Percentiles rank a stretch among this genome's conserved stretches.
phyloP scores from a whole-genome alignment of 2,329 filamentous ascomycete species.

The Podosphaera fusca region DNA sequence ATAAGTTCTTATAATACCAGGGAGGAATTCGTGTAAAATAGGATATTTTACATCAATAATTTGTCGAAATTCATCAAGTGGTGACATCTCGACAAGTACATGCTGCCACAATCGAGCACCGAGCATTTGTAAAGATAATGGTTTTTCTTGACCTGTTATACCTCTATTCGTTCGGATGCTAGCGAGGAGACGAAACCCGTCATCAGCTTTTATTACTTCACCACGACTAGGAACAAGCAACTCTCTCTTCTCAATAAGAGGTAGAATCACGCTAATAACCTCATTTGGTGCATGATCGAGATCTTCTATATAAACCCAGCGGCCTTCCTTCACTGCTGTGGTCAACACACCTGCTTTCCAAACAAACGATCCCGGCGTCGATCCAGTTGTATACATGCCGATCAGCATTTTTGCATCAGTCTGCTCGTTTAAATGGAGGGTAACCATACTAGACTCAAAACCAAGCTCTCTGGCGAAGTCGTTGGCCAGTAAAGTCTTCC shows the following conservation, averaged over 20 bases:
- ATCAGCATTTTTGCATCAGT: conserved; percentile 93
- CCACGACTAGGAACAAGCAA: conserved; percentile 74
- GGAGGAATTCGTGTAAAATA: conserved; percentile 36
- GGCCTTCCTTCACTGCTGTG: conserved; percentile 75
- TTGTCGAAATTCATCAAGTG: conserved; percentile 45
- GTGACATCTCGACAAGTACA: conserved; percentile 44
- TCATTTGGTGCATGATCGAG: conserved; percentile 86
- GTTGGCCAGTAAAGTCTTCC: conserved; percentile 72
- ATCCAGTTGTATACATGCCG: conserved; percentile 78
- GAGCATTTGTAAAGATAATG: conserved; percentile 46
- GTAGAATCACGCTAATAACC: conserved; percentile 77
- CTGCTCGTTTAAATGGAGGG: conserved; percentile 89
- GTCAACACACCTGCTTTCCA: conserved; percentile 89
- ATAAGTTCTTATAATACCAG: conserved; percentile 36
- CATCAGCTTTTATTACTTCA: conserved; percentile 60
- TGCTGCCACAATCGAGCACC: conserved; percentile 71
- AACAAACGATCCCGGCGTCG: conserved; percentile 66
- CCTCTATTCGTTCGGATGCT: conserved; percentile 63
- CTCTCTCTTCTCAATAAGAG: conserved; percentile 79
- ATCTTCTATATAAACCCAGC: conserved; percentile 95
- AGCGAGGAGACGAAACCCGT: conserved; percentile 75
- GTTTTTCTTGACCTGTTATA: conserved; percentile 39
- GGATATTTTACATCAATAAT: conserved; percentile 53
- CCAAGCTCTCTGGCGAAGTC: conserved; percentile 62
- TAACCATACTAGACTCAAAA: conserved; percentile 65